Percentiles rank a stretch among this genome's conserved stretches.
phyloP scores from a whole-genome alignment of 371 early-diverging fungal genomes.

The Dichotomocladium elegans region DNA sequence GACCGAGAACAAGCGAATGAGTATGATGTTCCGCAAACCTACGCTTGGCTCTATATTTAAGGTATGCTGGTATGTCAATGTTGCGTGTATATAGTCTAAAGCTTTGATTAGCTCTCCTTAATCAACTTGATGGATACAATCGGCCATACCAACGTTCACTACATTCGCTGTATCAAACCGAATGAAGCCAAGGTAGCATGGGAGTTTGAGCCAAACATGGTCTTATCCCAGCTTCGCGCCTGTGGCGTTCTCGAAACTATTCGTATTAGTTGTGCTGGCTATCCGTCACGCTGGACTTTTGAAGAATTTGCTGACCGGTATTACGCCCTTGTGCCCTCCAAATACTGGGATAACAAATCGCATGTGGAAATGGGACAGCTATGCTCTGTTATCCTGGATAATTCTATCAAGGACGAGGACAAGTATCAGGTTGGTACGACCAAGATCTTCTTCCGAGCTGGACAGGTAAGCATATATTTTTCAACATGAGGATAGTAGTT shows the following conservation, averaged over 20 bases:
- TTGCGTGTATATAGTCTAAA: not conserved
- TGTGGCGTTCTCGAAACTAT: slow-evolving; percentile 99
- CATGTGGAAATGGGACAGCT: slow-evolving; percentile 40
- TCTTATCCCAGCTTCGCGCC: slow-evolving; percentile 93
- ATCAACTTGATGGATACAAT: slow-evolving; percentile 92
- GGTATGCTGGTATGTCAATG: slow-evolving; percentile 34
- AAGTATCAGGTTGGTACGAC: slow-evolving; percentile 95
- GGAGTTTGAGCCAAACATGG: slow-evolving; percentile 88
- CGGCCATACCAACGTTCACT: slow-evolving; percentile 87
- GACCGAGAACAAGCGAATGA: slow-evolving; percentile 38
- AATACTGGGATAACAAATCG: slow-evolving; percentile 53
- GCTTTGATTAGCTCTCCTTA: slow-evolving; percentile 58
- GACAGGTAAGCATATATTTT: slow-evolving; percentile 48
- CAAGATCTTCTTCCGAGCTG: slow-evolving; percentile 98
- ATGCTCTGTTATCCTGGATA: slow-evolving; percentile 64
- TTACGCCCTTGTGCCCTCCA: slow-evolving; percentile 77
- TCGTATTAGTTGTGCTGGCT: slow-evolving; percentile 98
- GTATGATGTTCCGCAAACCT: slow-evolving; percentile 65
- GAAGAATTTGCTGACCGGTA: slow-evolving; percentile 92
- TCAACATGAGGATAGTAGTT: no score
- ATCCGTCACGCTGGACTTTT: slow-evolving; percentile 91
- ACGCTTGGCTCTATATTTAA: slow-evolving; percentile 86
- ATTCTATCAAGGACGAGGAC: slow-evolving; percentile 68
- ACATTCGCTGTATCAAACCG: slow-evolving; percentile 97
- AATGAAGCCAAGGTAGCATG: slow-evolving; percentile 89